Conservation (phyloP, 768 basidiomycete genomes). For the Gymnopilus junonius region DNA sequence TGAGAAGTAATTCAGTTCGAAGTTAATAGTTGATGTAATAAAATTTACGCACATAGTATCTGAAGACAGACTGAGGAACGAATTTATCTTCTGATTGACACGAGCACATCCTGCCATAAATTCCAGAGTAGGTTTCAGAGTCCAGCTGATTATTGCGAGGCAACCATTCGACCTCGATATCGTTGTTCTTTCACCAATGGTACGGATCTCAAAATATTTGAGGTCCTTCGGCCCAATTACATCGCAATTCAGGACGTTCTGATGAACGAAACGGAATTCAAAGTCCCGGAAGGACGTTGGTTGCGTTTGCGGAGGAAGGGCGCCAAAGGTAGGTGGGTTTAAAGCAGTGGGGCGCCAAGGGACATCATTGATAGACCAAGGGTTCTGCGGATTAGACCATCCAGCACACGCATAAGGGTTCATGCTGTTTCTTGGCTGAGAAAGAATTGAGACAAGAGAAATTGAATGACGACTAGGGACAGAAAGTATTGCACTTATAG, state of each 20-base stretch:
- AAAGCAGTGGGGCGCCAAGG: conserved; percentile 16
- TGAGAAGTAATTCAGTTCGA: neutral
- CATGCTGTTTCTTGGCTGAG: conserved; percentile 23
- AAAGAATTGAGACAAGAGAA: neutral
- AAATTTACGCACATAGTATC: neutral
- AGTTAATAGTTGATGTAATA: neutral
- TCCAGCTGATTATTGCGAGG: conserved; percentile 11
- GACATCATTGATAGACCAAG: conserved; percentile 26
- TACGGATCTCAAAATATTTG: conserved; percentile 43
- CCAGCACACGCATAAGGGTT: conserved; percentile 37
- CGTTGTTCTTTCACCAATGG: conserved; percentile 1
- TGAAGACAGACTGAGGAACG: neutral
- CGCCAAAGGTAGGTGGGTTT: conserved; percentile 29
- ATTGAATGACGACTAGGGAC: neutral
- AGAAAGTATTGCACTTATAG: neutral
- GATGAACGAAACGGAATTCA: conserved; percentile 35
- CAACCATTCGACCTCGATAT: conserved; percentile 9
- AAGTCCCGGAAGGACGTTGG: conserved; percentile 16
- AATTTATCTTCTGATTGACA: neutral
- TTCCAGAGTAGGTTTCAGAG: neutral
- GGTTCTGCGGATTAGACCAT: conserved; percentile 35
- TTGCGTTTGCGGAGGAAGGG: conserved; percentile 22
- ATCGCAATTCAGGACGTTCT: conserved; percentile 46
- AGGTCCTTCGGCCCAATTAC: conserved; percentile 46
- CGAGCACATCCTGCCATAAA: neutral